Evolutionary conservation across 202 grass and related monocot genomes (phyloP), one percentile per base, ranked within the genome.

Genomic region (Eragrostis tef): DNA sequence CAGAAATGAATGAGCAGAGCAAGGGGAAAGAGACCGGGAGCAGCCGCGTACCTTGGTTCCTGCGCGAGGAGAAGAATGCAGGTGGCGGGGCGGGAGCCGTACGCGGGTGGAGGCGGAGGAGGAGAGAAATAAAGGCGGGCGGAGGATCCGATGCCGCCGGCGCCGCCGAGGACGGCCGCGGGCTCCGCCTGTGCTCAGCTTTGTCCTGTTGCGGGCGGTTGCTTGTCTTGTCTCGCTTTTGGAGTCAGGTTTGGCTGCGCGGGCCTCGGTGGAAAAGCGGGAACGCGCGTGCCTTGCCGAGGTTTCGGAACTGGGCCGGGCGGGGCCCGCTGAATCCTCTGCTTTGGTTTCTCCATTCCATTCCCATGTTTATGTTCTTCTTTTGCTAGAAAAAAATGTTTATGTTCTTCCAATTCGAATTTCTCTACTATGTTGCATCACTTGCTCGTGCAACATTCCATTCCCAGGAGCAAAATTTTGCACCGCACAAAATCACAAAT

Each of bases 141-240:
- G 88, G 83, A 79, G 83, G 42, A 53, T 46, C 79, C 68, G 0
- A 89, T 27, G 60, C 41, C 58, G 67, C 39, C 80, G 80, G 80
- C 56, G 68, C 53, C 79, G 49, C 78, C 66, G 66, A 70, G 78
- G 64, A 5, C 61, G 45, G 71, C 22, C 13, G 63, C 29, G 16
- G 31, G 47, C 46, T 47, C 27, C 8, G 31, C 10, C 44, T 52
- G 4, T 22, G 19, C 14, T 50, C 47, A 13, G 26, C 26, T 19
- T 10, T 11, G 58, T 12, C 58, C 58, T 9, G 12, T n/a, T 12
- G 17, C 41, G 8, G 13, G 0, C 0, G 29, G 6, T n/a, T n/a
- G n/a, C 64, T 7, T 47, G 17, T 26, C 51, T 3, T 54, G 62
- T 79, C 61, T 79, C 61, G 27, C 60, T 66, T 78, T 36, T 39